Base-by-base conservation (phyloP, 768 basidiomycete genomes). In the Trametes sanguinea region DNA sequence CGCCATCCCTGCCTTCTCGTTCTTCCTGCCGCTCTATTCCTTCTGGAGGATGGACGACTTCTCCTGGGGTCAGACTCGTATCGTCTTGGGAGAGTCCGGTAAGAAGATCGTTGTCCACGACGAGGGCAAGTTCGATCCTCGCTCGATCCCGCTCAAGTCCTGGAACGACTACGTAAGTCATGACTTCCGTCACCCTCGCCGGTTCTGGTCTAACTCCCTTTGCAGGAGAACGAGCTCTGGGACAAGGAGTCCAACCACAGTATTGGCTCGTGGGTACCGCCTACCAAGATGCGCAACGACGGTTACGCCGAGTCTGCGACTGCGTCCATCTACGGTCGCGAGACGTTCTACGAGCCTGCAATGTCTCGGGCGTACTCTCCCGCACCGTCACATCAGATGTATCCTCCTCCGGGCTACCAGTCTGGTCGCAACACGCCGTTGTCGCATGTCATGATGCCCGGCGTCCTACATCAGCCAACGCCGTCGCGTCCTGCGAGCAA, bases 1-100 rank as follows among this genome's bases (percentile, higher is more conserved):
- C 40, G 95, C 96, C 58, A 92, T 98, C 65, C 95, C 95, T 3
- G 84, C 86, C 45, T 97, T 96, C 78, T 94, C 94, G 6, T 92
- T 97, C 82, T 83, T 92, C 78, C 84, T 98, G 30, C 95, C 94
- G 4, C 78, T 97, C 11, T 95, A 94, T 74, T 95, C 94, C 5
- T 96, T 98, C 88, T 98, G 95, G 95, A 83, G 80, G 66, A 97
- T 98, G 95, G 95, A 96, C 74, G 94, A 96, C 75, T 97, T 96
- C 84, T 93, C 90, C 0, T 95, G 94, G 94, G 95, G 94, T 83
- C 81, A 83, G 29, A 96, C 95, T 1, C 91, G 93, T 85, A 73
- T 95, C 62, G 95, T 99, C 11, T 76, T 97, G 64, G 95, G 95
- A 65, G 96, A 98, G 76, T 83, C 88, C 33, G 96, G 96, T 16